Evolutionary conservation across 441 rosid species (phyloP).

Genomic region (Eutrema salsugineum): DNA sequence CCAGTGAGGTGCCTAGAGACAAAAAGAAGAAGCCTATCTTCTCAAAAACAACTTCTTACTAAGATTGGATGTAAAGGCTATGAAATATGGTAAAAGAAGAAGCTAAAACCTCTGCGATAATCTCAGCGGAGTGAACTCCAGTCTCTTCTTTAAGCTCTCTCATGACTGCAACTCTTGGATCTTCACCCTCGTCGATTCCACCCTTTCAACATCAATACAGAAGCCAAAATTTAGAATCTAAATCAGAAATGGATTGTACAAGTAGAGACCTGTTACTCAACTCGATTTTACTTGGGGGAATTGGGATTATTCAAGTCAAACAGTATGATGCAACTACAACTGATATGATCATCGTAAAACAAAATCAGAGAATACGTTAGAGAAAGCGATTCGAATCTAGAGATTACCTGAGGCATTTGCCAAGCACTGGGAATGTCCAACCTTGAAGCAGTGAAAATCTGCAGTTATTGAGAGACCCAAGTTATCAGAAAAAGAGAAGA

Average conservation of each 20-base stretch:
- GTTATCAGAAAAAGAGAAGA: neutral
- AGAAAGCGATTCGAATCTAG: neutral
- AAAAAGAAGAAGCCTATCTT: neutral
- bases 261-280: too few species aligned
- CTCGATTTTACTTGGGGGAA: too few species aligned
- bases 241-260: too few species aligned
- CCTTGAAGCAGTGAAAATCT: slow-evolving; percentile 89
- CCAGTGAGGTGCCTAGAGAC: slow-evolving; percentile 73
- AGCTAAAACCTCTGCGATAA: slow-evolving; percentile 65
- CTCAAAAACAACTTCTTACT: neutral
- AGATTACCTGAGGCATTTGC: slow-evolving; percentile 96
- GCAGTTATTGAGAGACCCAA: neutral
- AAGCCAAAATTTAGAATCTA: too few species aligned
- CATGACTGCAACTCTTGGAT: slow-evolving; percentile 77
- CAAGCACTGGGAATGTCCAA: slow-evolving; percentile 80
- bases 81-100: neutral
- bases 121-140: slow-evolving; percentile 74
- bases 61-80: neutral
- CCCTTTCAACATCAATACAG: slow-evolving; percentile 41
- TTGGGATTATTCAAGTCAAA: neutral
- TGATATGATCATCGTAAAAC: neutral
- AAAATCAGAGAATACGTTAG: neutral
- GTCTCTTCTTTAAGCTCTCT: slow-evolving; percentile 96
- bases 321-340: too few species aligned
- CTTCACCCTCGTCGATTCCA: slow-evolving; percentile 86